These are phyloP conservation scores for Ganoderma sinense DNA, from an alignment of 1,284 basidiomycete genomes.

Conservation along the genomic window DNA sequence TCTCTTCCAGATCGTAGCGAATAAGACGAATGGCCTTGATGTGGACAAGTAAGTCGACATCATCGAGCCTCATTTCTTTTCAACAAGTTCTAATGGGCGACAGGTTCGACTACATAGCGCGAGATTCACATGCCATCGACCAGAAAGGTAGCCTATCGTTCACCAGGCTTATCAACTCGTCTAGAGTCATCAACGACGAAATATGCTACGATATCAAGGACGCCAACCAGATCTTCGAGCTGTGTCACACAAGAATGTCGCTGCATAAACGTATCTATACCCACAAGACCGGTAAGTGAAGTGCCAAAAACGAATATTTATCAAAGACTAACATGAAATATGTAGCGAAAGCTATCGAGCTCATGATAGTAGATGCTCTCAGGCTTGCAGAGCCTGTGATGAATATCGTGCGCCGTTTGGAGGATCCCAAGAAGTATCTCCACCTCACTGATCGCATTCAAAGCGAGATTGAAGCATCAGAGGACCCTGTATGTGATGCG, in stretches of 20 bases:
- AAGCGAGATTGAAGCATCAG: constrained; percentile 60
- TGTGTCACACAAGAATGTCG: constrained; percentile 75
- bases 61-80: background rate
- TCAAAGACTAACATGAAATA: background rate
- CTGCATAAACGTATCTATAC: constrained; percentile 81
- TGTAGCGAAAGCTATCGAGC: constrained; percentile 76
- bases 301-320: background rate
- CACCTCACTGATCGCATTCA: constrained; percentile 74
- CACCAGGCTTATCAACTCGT: constrained; percentile 71
- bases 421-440: constrained; percentile 64
- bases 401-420: constrained; percentile 64
- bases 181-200: constrained; percentile 73
- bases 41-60: constrained; percentile 72
- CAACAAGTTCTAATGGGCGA: background rate
- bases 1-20: constrained; percentile 78
- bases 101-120: constrained; percentile 81
- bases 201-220: constrained; percentile 86
- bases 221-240: constrained; percentile 74
- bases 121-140: constrained; percentile 77
- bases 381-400: constrained; percentile 68
- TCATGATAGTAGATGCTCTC: constrained; percentile 81
- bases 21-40: constrained; percentile 79
- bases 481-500: constrained; percentile 49
- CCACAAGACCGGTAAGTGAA: constrained; percentile 71
- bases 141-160: constrained; percentile 65